Evolutionary conservation across 2,329 filamentous ascomycete genomes (phyloP).

Genomic region (Ceratocystis ficicola): DNA sequence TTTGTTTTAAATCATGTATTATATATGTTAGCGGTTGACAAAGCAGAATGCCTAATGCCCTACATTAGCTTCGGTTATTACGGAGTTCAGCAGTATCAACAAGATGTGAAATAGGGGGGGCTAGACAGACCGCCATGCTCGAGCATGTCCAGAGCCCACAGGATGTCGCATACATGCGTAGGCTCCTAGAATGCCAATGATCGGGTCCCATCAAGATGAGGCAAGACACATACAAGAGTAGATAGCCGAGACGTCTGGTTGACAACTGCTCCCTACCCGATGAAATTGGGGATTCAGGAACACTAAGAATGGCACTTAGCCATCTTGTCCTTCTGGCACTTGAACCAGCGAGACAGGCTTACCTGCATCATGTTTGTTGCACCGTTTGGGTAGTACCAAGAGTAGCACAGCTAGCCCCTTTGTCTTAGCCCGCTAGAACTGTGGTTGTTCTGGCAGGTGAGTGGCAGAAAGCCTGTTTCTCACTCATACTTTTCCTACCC

Average conservation of each 20-base stretch:
- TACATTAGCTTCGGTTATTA: too few relatives aligned
- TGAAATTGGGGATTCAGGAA: neutral
- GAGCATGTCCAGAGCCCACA: neutral
- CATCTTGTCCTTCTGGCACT: neutral
- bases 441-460: slow-evolving; percentile 4
- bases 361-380: neutral
- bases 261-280: neutral
- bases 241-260: neutral
- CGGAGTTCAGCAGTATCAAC: too few relatives aligned
- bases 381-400: neutral
- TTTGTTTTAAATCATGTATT: too few relatives aligned
- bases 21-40: too few relatives aligned
- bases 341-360: neutral
- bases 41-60: too few relatives aligned
- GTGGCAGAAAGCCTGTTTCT: neutral
- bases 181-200: neutral
- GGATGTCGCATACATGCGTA: neutral
- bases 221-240: neutral
- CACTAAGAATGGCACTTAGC: neutral
- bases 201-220: neutral
- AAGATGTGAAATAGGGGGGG: neutral
- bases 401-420: neutral
- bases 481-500: neutral
- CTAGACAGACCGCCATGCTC: neutral
- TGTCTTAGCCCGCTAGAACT: neutral